Base-by-base conservation (phyloP, 371 early-diverging fungal genomes). In the Circinella minor region DNA sequence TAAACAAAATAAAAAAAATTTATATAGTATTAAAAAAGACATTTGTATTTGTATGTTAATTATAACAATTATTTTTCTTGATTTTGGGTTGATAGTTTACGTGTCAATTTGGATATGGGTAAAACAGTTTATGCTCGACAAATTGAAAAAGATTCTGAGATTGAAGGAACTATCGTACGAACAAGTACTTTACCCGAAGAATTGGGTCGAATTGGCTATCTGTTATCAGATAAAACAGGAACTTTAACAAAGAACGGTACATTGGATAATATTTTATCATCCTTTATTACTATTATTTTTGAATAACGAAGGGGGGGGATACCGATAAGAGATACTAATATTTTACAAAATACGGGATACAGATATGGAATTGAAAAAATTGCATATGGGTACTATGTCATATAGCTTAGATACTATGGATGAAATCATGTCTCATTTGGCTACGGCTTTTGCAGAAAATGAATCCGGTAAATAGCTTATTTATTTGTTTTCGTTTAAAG, bases 181-280 rank as follows among this genome's bases (percentile, higher is more conserved):
- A 98, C 96, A 17, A 93, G 93, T 66, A 95, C 95, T 46, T 91
- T 99, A n/a, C 98, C 99, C n/a, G 99, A 99, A 81, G 99, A 99
- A 77, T 89, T 99, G 1, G 99, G 99, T 4, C 88, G 98, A 34
- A 93, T 99, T 27, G 95, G 96, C 65, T 99, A 99, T 78, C 78
- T 99, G 14, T 79, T 99, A 66, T 94, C 97, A 3, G 99, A 99
- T 77, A 99, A 99, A 75, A 99, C 99, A 4, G 99, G 99, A 10
- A 99, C 99, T 10, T 78, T 99, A 73, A 99, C 99, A n/a, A 89
- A 97, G 76, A 99, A 99, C 79, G 95, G 93, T 91, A 86, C 61
- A 55, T 39, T 18, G 47, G 47, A 38, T 20, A 3, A 27, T 48
- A 5, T 51, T 15, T 8, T 51, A 13, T 0, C 14, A 13, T 57